These are phyloP conservation scores for Cyclotella kingstonii DNA, from an alignment of 108 stramenopile genomes.

Conservation along the genomic window DNA sequence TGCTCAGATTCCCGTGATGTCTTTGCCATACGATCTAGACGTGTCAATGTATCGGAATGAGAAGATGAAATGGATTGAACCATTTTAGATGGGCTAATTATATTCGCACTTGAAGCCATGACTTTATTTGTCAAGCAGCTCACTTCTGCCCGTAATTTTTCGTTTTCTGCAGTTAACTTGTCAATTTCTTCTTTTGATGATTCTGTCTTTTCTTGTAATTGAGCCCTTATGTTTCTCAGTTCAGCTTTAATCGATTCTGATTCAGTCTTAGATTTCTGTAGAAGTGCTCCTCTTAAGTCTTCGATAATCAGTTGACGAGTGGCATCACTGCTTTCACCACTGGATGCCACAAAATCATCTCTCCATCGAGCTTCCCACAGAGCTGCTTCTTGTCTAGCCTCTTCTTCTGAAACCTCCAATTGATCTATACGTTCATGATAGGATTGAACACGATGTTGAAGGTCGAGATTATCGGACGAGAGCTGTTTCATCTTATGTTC, in stretches of 20 bases:
- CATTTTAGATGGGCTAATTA: background rate
- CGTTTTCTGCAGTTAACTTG: background rate
- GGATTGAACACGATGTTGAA: constrained; percentile 1
- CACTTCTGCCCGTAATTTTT: too few relatives aligned
- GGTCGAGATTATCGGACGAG: constrained; percentile 5
- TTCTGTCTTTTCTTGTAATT: background rate
- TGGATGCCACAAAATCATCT: constrained; percentile 12
- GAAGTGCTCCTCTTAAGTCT: constrained; percentile 2
- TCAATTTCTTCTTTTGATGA: background rate
- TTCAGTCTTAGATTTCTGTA: constrained; percentile 13
- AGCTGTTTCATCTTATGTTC: constrained; percentile 21
- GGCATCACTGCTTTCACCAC: background rate
- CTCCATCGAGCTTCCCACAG: constrained; percentile 34
- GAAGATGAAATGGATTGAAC: too few relatives aligned
- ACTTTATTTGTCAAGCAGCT: too few relatives aligned
- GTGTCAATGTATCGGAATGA: constrained; percentile 1
- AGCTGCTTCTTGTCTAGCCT: constrained; percentile 33
- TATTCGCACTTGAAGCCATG: background rate
- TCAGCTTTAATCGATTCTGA: constrained; percentile 24
- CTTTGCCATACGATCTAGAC: constrained; percentile 17
- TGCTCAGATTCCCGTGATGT: constrained; percentile 12
- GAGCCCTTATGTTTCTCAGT: background rate
- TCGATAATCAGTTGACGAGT: too few relatives aligned
- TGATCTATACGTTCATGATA: constrained; percentile 6
- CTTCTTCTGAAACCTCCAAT: constrained; percentile 16